Evolutionary conservation across 2,329 filamentous ascomycete species (phyloP).

Genomic region (Ceratocystis destructans): DNA sequence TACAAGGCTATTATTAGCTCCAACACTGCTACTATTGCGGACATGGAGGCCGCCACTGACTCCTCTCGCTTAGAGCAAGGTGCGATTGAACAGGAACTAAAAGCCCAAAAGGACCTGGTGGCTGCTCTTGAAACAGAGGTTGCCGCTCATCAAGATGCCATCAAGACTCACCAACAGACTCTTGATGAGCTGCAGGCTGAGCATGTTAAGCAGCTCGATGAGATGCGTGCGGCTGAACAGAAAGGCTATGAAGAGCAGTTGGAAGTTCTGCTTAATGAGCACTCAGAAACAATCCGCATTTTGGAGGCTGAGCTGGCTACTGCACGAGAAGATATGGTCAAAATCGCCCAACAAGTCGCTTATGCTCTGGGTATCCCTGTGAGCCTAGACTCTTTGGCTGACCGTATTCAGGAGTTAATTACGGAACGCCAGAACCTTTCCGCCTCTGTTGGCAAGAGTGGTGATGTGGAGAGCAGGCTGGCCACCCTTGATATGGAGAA

Average conservation of each 20-base stretch:
- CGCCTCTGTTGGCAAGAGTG: conserved; percentile 12
- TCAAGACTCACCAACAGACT: conserved; percentile 41
- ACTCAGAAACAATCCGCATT: conserved; percentile 40
- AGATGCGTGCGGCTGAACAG: conserved; percentile 36
- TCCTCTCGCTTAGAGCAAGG: conserved; percentile 34
- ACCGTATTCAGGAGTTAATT: conserved; percentile 44
- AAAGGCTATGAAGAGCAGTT: conserved; percentile 45
- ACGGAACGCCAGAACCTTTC: conserved; percentile 38
- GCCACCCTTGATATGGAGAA: conserved; percentile 44
- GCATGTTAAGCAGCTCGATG: conserved; percentile 38
- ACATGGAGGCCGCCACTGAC: conserved; percentile 59
- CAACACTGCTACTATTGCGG: conserved; percentile 55
- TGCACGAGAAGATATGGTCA: conserved; percentile 52
- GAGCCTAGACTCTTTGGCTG: conserved; percentile 52
- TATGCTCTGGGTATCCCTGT: conserved; percentile 47
- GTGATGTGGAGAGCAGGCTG: conserved; percentile 42
- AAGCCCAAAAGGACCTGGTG: conserved; percentile 36
- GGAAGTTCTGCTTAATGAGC: conserved; percentile 45
- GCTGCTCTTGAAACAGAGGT: conserved; percentile 45
- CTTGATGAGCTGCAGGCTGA: conserved; percentile 36
- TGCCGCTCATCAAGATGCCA: conserved; percentile 42
- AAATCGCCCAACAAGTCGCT: conserved; percentile 50
- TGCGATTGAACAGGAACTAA: conserved; percentile 45
- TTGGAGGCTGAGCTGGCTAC: conserved; percentile 50
- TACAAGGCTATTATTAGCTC: conserved; percentile 61